phyloP scores from a whole-genome alignment of 148 eudicot genomes.

The Camellia sinensis region DNA sequence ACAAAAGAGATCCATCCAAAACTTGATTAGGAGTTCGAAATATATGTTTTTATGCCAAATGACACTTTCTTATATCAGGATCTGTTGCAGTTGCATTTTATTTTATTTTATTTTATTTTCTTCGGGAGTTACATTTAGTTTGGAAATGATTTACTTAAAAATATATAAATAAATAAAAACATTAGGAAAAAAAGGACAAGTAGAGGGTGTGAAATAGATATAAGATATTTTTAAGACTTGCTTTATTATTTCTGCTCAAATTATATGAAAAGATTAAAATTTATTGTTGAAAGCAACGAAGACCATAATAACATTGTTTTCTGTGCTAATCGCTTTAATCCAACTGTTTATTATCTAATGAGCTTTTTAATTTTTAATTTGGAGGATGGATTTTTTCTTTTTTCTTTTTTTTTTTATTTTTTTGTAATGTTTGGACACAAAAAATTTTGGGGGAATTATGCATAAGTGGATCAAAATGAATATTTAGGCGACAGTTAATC shows the following conservation, averaged over 20 bases:
- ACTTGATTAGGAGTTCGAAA: background rate
- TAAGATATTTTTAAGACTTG: background rate
- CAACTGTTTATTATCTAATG: background rate
- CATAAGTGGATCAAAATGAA: too few relatives aligned
- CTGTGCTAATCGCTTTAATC: background rate
- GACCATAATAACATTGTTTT: background rate
- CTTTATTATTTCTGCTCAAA: background rate
- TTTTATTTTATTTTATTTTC: background rate
- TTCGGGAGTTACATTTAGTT: background rate
- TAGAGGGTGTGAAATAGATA: background rate
- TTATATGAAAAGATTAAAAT: background rate
- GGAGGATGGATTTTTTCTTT: background rate
- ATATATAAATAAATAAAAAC: background rate
- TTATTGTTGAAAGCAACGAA: background rate
- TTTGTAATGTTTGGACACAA: too few relatives aligned
- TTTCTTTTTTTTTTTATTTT: too few relatives aligned
- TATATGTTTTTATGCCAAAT: background rate
- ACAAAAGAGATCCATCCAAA: slow-evolving; percentile 5
- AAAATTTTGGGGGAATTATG: too few relatives aligned
- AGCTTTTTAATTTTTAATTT: background rate
- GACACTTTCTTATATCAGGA: background rate
- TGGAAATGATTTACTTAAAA: background rate
- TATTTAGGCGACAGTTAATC: slow-evolving; percentile 93
- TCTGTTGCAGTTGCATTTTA: background rate
- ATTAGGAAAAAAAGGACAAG: background rate